These are phyloP conservation scores for Coniochaeta sp. DNA, from an alignment of 2,329 filamentous ascomycete genomes.

Conservation along the genomic window DNA sequence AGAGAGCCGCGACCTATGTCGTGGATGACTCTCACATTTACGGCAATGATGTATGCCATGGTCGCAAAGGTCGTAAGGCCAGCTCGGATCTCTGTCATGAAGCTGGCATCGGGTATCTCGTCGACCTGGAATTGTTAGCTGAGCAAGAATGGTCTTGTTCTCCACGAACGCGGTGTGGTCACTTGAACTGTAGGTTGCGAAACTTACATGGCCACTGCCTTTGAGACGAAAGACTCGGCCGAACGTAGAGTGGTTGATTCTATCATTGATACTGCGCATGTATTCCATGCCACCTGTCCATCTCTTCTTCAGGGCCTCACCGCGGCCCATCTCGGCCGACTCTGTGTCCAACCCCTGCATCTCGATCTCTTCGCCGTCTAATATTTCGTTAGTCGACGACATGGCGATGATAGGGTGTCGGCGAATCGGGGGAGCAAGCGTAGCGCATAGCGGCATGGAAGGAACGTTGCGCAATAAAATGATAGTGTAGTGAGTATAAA, in stretches of 20 bases:
- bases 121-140: constrained; percentile 15
- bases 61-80: constrained; percentile 74
- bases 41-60: constrained; percentile 81
- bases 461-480: neutral
- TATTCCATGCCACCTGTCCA: neutral
- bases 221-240: constrained; percentile 59
- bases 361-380: neutral
- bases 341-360: neutral
- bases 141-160: too few species aligned
- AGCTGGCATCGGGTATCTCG: constrained; percentile 60
- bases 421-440: neutral
- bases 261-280: constrained; percentile 25
- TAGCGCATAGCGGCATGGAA: neutral
- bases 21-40: constrained; percentile 40
- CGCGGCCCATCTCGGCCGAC: neutral
- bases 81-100: constrained; percentile 71
- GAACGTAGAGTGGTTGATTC: constrained; percentile 34
- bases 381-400: neutral
- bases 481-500: neutral
- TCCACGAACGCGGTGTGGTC: neutral
- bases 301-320: neutral
- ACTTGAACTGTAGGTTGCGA: neutral
- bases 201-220: constrained; percentile 59
- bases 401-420: neutral
- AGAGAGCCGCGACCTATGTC: neutral